Evolutionary conservation across 2,329 filamentous ascomycete genomes (phyloP).

Genomic region (Onygenales sp.): DNA sequence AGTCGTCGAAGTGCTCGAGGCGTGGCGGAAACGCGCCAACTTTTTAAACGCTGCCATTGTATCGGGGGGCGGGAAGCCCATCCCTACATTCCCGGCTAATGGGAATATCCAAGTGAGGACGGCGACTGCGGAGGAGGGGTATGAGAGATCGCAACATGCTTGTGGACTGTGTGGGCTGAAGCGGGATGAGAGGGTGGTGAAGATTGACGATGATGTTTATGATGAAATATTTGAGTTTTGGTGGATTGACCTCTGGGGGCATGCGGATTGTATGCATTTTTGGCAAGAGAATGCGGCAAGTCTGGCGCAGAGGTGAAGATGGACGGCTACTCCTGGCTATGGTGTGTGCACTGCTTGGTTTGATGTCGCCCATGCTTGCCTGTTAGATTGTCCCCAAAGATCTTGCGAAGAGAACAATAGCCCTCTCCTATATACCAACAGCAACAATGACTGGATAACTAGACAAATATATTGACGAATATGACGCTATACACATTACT

Average conservation of each 20-base stretch:
- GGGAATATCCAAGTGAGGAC: conserved; percentile 60
- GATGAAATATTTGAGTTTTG: conserved; percentile 86
- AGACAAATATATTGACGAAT: too few species aligned
- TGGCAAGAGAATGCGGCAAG: conserved; percentile 68
- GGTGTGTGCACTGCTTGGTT: too few species aligned
- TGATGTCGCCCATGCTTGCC: too few species aligned
- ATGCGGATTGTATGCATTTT: conserved; percentile 70
- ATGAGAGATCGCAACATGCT: conserved; percentile 60
- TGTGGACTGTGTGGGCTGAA: conserved; percentile 84
- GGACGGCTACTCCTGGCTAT: neutral
- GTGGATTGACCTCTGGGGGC: conserved; percentile 88
- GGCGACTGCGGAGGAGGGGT: conserved; percentile 49
- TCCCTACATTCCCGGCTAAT: conserved; percentile 55
- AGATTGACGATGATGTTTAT: conserved; percentile 66
- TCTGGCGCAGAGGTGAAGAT: conserved; percentile 32
- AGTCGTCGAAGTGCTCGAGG: conserved; percentile 62
- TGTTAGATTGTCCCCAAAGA: too few species aligned
- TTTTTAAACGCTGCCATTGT: conserved; percentile 56
- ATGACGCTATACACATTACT: too few species aligned
- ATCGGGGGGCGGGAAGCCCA: conserved; percentile 28
- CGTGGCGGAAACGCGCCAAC: conserved; percentile 69
- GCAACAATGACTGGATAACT: too few species aligned
- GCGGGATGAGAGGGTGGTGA: conserved; percentile 70
- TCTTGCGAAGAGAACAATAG: too few species aligned
- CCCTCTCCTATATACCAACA: too few species aligned